phyloP scores from a whole-genome alignment of 1,284 basidiomycete species.

The Cerioporus squamosus region DNA sequence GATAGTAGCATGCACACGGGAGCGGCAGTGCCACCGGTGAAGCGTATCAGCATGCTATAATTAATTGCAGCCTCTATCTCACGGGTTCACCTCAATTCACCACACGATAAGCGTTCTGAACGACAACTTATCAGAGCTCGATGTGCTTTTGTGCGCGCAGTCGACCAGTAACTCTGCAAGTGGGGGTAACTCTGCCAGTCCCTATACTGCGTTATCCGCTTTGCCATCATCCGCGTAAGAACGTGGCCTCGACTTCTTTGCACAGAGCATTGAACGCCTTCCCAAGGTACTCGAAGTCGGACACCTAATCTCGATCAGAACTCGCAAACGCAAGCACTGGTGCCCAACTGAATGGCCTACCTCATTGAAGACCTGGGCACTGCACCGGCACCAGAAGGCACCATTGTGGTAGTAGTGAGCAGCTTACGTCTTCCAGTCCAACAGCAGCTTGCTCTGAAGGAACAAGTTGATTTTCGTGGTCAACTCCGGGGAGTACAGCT shows the following conservation, averaged over 20 bases:
- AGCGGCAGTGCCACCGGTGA: too few species aligned
- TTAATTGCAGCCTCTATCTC: too few species aligned
- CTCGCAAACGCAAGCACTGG: not conserved
- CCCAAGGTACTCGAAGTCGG: constrained; percentile 44
- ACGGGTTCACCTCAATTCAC: too few species aligned
- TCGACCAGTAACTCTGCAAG: too few species aligned
- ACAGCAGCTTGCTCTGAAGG: constrained; percentile 43
- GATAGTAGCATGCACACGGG: too few species aligned
- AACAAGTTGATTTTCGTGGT: constrained; percentile 34
- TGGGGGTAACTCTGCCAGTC: too few species aligned
- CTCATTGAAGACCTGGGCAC: constrained; percentile 75
- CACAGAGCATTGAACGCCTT: constrained; percentile 16
- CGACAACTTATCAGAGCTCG: too few species aligned
- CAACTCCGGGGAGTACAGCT: constrained; percentile 15
- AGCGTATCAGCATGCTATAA: too few species aligned
- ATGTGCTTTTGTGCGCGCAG: too few species aligned
- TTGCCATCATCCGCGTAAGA: not conserved
- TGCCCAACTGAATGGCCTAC: constrained; percentile 2
- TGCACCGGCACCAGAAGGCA: constrained; percentile 72
- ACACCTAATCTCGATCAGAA: constrained; percentile 38
- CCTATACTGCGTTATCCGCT: not conserved
- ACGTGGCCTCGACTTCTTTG: constrained; percentile 6
- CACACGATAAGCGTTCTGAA: too few species aligned
- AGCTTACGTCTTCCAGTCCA: constrained; percentile 47
- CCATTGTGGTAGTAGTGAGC: constrained; percentile 56